phyloP scores from a whole-genome alignment of 2,329 filamentous ascomycete genomes.

The Fusarium oligoseptatum region DNA sequence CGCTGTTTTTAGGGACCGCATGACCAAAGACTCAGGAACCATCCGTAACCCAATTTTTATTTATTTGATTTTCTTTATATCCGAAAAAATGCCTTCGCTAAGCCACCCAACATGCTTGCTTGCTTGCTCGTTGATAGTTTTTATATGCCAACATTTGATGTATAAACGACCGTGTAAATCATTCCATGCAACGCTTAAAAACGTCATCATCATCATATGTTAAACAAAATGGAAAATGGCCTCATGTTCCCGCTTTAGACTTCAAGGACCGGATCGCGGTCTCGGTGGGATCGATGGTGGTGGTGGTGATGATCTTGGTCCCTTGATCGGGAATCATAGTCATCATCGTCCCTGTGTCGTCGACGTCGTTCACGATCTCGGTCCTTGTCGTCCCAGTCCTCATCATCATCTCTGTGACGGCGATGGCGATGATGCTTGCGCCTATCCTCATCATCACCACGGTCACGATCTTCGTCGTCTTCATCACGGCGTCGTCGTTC shows the following conservation, averaged over 20 bases:
- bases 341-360: slow-evolving; percentile 49
- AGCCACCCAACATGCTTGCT: slow-evolving; percentile 29
- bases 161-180: slow-evolving; percentile 20
- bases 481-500: slow-evolving; percentile 52
- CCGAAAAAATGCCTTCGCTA: slow-evolving; percentile 31
- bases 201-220: slow-evolving; percentile 6
- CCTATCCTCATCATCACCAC: slow-evolving; percentile 46
- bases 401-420: slow-evolving; percentile 44
- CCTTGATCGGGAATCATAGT: slow-evolving; percentile 45
- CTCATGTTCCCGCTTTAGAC: slow-evolving; percentile 7
- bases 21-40: neutral
- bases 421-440: slow-evolving; percentile 42
- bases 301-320: slow-evolving; percentile 52
- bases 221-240: neutral
- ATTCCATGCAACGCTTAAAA: slow-evolving; percentile 30
- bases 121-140: slow-evolving; percentile 19
- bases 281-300: slow-evolving; percentile 51
- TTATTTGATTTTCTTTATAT: slow-evolving; percentile 29
- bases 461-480: slow-evolving; percentile 49
- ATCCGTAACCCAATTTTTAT: slow-evolving; percentile 11
- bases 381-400: slow-evolving; percentile 52
- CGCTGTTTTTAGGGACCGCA: neutral
- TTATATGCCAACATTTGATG: slow-evolving; percentile 22
- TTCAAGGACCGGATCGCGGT: slow-evolving; percentile 46
- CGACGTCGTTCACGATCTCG: slow-evolving; percentile 53